Conservation (phyloP, 2,329 filamentous ascomycete genomes). For the Claviceps monticola region DNA sequence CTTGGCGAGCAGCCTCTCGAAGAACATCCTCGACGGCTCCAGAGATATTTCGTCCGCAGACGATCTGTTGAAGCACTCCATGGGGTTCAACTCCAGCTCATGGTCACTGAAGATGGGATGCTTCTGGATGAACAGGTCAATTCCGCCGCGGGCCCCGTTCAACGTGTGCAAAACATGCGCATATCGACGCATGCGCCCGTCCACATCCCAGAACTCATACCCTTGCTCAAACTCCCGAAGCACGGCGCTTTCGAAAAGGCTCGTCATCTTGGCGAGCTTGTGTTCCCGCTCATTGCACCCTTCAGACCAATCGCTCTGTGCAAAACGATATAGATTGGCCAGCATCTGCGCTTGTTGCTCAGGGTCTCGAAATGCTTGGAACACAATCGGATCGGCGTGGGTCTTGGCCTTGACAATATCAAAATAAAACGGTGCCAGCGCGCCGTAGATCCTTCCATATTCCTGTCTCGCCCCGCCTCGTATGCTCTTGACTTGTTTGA, state of each 20-base stretch:
- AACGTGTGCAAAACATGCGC: conserved; percentile 71
- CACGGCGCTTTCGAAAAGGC: conserved; percentile 81
- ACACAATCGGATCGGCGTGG: conserved; percentile 70
- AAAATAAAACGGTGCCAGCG: conserved; percentile 75
- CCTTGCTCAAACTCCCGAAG: conserved; percentile 86
- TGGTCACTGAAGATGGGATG: conserved; percentile 70
- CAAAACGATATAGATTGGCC: conserved; percentile 63
- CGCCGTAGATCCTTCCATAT: conserved; percentile 82
- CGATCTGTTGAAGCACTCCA: conserved; percentile 66
- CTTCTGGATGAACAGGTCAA: conserved; percentile 80
- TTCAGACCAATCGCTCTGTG: conserved; percentile 64
- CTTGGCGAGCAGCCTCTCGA: conserved; percentile 57
- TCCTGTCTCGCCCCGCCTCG: conserved; percentile 77
- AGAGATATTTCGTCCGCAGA: conserved; percentile 56
- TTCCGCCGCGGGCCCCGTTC: conserved; percentile 63
- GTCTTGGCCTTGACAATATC: conserved; percentile 61
- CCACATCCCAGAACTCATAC: conserved; percentile 76
- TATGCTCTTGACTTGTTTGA: conserved; percentile 61
- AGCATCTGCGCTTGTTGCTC: conserved; percentile 86
- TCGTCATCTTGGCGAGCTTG: conserved; percentile 59
- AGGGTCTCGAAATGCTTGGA: conserved; percentile 75
- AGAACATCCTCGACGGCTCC: conserved; percentile 70
- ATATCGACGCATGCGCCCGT: conserved; percentile 79
- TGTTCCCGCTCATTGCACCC: conserved; percentile 60
- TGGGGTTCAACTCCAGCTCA: conserved; percentile 50